Conservation (phyloP, 441 rosid genomes). For the Brassica hybrid region DNA sequence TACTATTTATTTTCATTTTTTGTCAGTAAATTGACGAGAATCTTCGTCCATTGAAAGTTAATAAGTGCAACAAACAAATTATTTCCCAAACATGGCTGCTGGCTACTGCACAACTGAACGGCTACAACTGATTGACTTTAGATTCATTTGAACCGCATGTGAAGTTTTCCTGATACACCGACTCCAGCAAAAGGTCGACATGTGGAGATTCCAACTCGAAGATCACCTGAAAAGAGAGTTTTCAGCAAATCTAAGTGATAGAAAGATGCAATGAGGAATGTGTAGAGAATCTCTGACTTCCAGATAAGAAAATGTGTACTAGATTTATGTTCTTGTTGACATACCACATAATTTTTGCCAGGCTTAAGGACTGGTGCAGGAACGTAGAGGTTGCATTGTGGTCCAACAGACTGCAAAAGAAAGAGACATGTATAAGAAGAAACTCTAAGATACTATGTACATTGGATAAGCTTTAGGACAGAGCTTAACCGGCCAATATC, state of each 20-base stretch:
- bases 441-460: background rate
- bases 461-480: background rate
- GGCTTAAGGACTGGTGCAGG: too few species aligned
- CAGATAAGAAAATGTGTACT: slow-evolving; percentile 23
- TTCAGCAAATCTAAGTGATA: slow-evolving; percentile 46
- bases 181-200: too few species aligned
- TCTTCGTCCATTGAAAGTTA: background rate
- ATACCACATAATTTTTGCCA: background rate
- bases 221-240: slow-evolving; percentile 48
- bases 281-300: slow-evolving; percentile 35
- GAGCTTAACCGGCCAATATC: slow-evolving; percentile 87
- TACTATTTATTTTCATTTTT: background rate
- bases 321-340: background rate
- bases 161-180: too few species aligned
- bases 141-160: too few species aligned
- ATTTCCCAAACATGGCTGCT: background rate
- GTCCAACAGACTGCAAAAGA: slow-evolving; percentile 58
- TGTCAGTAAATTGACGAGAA: background rate
- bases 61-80: background rate
- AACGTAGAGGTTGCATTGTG: too few species aligned
- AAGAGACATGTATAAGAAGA: slow-evolving; percentile 10
- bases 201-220: too few species aligned
- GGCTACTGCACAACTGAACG: background rate
- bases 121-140: slow-evolving; percentile 53
- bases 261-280: slow-evolving; percentile 74